Conservation (phyloP, 2,329 filamentous ascomycete species). For the Fusarium tricinctum region DNA sequence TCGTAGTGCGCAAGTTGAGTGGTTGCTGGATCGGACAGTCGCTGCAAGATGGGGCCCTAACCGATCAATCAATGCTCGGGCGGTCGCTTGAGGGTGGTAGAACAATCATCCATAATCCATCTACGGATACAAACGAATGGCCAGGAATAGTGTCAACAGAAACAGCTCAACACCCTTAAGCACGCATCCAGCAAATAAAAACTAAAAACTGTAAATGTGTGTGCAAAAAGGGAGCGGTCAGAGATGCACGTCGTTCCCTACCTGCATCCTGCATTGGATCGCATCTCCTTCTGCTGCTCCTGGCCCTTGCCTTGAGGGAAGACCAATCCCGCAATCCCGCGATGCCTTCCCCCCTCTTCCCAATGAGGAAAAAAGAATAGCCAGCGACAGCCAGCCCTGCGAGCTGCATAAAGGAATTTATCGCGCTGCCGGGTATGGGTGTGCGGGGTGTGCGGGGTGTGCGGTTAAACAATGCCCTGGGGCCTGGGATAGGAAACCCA, state of each 20-base stretch:
- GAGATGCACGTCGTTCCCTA: slow-evolving; percentile 28
- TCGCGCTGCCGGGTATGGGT: slow-evolving; percentile 5
- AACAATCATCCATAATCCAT: slow-evolving; percentile 21
- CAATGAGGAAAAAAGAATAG: slow-evolving; percentile 25
- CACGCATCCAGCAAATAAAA: slow-evolving; percentile 28
- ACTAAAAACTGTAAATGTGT: slow-evolving; percentile 27
- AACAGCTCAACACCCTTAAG: slow-evolving; percentile 19
- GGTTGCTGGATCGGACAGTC: slow-evolving; percentile 30
- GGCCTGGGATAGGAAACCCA: too few relatives aligned
- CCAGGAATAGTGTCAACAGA: not conserved
- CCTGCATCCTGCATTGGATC: slow-evolving; percentile 39
- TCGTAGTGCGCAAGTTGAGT: slow-evolving; percentile 21
- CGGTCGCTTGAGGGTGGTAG: slow-evolving; percentile 20
- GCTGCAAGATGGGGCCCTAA: slow-evolving; percentile 33
- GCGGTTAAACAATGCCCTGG: too few relatives aligned
- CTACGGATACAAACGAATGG: slow-evolving; percentile 14
- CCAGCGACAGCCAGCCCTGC: slow-evolving; percentile 17
- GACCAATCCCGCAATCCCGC: slow-evolving; percentile 33
- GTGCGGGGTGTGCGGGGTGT: slow-evolving; percentile 11
- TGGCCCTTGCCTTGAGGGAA: slow-evolving; percentile 13
- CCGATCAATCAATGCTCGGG: slow-evolving; percentile 28
- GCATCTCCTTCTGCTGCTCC: slow-evolving; percentile 23
- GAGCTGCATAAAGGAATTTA: slow-evolving; percentile 13
- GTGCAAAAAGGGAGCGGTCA: slow-evolving; percentile 36
- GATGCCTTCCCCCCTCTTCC: slow-evolving; percentile 21